Base-by-base conservation (phyloP, 176 grass and related monocot genomes). In the Tillandsia fasciculata region DNA sequence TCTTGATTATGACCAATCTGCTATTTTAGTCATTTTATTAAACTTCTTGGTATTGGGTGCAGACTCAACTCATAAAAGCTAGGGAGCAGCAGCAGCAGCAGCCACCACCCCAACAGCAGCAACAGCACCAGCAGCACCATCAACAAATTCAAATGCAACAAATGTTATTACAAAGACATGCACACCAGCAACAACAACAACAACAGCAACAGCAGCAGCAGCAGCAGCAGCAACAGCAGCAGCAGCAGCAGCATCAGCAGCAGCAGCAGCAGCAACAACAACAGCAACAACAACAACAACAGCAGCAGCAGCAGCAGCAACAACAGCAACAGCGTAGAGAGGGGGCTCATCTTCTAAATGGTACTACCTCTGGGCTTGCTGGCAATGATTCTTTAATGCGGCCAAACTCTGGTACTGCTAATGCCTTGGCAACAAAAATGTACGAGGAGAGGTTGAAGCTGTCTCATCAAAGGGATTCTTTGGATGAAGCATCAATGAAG, bases 351-450 rank as follows among this genome's bases (percentile, higher is more conserved):
- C 80, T 87, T 78, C 71, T 91, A 49, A 90, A 90, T 76, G 93
- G 93, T 77, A 76, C 76, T 66, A 80, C 83, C 57, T 87, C 80
- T 73, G 92, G 88, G 76, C 72, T 87, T 77, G 70, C 83, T 77
- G 79, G 81, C 72, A 83, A 79, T 49, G 83, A 87, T 84, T 76
- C 88, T 67, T 77, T 87, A 76, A 58, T 91, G 72, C 81, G 81
- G 10, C 84, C 82, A 63, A 87, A 70, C 52, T 74, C 70, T 78
- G 83, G 89, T 67, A 82, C 82, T 63, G 93, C 93, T 53, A 97
- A 92, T 90, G 93, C 91, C 12, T 82, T 97, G 72, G 93, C 93
- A 18, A 78, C 93, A 58, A 97, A 97, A 73, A 92, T 97, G 93
- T 97, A 97, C 9, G 93, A 97, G 73, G 89, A 97, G 70, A 80